These are phyloP conservation scores for Saccharomycopsis fodiens DNA, from an alignment of 805 yeast species.

Conservation along the genomic window DNA sequence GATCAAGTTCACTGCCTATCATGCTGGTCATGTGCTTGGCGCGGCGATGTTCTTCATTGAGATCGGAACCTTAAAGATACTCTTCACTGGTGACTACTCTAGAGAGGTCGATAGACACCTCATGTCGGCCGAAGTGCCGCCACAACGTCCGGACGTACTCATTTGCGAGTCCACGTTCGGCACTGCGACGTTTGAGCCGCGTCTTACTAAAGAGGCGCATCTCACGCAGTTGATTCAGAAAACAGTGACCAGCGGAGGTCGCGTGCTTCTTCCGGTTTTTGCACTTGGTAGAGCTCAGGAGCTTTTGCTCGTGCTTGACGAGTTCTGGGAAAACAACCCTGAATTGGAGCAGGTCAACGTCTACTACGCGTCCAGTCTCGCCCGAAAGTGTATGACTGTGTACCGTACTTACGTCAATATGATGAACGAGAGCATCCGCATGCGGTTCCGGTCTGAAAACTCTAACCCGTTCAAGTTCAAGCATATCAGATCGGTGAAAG, in stretches of 20 bases:
- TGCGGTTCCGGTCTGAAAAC: slow-evolving; percentile 65
- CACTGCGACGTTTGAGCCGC: slow-evolving; percentile 92
- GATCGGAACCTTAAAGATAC: slow-evolving; percentile 79
- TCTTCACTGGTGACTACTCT: slow-evolving; percentile 96
- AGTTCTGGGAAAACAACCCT: slow-evolving; percentile 82
- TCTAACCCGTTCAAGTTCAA: slow-evolving; percentile 89
- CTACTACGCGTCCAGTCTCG: slow-evolving; percentile 87
- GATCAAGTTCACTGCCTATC: slow-evolving; percentile 92
- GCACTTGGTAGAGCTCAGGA: slow-evolving; percentile 98
- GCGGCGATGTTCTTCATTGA: slow-evolving; percentile 97
- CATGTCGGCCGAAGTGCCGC: slow-evolving; percentile 92
- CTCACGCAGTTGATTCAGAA: slow-evolving; percentile 77
- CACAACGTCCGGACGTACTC: slow-evolving; percentile 74
- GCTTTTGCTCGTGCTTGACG: slow-evolving; percentile 79
- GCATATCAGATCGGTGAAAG: slow-evolving; percentile 70
- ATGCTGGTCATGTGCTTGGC: slow-evolving; percentile 99
- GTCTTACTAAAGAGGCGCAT: slow-evolving; percentile 75
- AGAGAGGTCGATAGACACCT: slow-evolving; percentile 94
- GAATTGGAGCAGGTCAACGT: slow-evolving; percentile 78
- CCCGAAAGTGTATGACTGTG: slow-evolving; percentile 94
- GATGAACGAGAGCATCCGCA: slow-evolving; percentile 90
- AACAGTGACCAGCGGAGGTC: slow-evolving; percentile 80
- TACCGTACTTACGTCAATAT: slow-evolving; percentile 93
- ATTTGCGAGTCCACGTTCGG: slow-evolving; percentile 97
- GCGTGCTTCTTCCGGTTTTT: slow-evolving; percentile 88